These are phyloP conservation scores for Rhodotorula graminis DNA, from an alignment of 768 basidiomycete species.

Conservation along the genomic window DNA sequence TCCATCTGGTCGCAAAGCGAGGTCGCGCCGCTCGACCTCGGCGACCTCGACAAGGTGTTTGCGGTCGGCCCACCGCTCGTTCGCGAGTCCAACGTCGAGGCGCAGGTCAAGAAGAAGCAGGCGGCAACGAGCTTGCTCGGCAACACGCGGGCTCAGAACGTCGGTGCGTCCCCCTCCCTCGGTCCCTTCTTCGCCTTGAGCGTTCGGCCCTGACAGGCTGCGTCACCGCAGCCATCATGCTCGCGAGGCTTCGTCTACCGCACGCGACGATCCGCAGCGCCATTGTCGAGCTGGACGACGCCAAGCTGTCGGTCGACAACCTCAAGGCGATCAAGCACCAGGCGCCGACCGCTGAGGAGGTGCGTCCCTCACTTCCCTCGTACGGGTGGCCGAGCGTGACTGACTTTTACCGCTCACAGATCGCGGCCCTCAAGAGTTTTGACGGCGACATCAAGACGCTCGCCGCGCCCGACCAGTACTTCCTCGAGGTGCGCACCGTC, in stretches of 20 bases:
- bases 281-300: slow-evolving; percentile 67
- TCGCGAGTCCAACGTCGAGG: slow-evolving; percentile 49
- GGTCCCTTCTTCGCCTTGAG: background rate
- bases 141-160: slow-evolving; percentile 75
- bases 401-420: slow-evolving; percentile 48
- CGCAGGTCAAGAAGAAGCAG: slow-evolving; percentile 55
- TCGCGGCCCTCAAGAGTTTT: slow-evolving; percentile 63
- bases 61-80: slow-evolving; percentile 55
- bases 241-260: slow-evolving; percentile 66
- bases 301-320: slow-evolving; percentile 64
- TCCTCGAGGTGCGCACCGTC: slow-evolving; percentile 57
- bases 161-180: slow-evolving; percentile 55
- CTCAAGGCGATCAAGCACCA: slow-evolving; percentile 69
- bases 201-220: background rate
- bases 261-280: slow-evolving; percentile 65
- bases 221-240: slow-evolving; percentile 64
- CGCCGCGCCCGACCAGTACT: slow-evolving; percentile 78
- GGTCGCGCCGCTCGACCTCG: slow-evolving; percentile 55
- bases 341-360: slow-evolving; percentile 77
- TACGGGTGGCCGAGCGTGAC: background rate
- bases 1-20: slow-evolving; percentile 68
- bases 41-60: slow-evolving; percentile 72
- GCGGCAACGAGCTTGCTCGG: slow-evolving; percentile 66
- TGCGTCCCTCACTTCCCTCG: slow-evolving; percentile 42
- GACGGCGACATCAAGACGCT: slow-evolving; percentile 63